Percentiles rank a stretch among this genome's conserved stretches.
phyloP scores from a whole-genome alignment of 169 alveolate genomes.

The Plasmodium gallinaceum region DNA sequence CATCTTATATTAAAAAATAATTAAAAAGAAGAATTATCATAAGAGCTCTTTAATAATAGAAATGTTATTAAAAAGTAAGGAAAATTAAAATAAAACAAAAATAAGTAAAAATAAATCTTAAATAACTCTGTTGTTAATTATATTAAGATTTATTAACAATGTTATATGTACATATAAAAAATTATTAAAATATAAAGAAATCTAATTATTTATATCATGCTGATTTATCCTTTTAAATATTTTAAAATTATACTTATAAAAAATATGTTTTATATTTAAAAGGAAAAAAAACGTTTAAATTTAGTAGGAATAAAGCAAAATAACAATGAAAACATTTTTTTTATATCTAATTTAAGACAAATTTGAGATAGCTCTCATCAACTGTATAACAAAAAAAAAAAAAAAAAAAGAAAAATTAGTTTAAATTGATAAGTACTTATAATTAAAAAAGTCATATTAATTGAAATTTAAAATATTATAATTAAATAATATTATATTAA shows the following conservation, averaged over 20 bases:
- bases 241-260: not conserved
- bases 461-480: slow-evolving; percentile 1
- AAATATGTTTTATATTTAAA: not conserved
- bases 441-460: not conserved
- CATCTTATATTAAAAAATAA: not conserved
- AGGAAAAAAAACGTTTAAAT: not conserved
- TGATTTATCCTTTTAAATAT: not conserved
- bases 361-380: slow-evolving; percentile 74
- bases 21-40: not conserved
- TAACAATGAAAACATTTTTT: not conserved
- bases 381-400: slow-evolving; percentile 20
- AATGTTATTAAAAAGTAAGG: not conserved
- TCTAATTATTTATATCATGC: not conserved
- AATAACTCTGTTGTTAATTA: not conserved
- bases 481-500: not conserved
- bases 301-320: not conserved
- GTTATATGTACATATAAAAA: not conserved
- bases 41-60: not conserved
- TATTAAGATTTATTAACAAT: not conserved
- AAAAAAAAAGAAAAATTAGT: slow-evolving; percentile 20
- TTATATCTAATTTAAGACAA: slow-evolving; percentile 12
- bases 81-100: not conserved
- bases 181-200: not conserved
- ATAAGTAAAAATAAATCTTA: not conserved
- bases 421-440: not conserved